Evolutionary conservation across 1,284 basidiomycete genomes (phyloP).

Genomic region (Ganoderma leucocontextum): DNA sequence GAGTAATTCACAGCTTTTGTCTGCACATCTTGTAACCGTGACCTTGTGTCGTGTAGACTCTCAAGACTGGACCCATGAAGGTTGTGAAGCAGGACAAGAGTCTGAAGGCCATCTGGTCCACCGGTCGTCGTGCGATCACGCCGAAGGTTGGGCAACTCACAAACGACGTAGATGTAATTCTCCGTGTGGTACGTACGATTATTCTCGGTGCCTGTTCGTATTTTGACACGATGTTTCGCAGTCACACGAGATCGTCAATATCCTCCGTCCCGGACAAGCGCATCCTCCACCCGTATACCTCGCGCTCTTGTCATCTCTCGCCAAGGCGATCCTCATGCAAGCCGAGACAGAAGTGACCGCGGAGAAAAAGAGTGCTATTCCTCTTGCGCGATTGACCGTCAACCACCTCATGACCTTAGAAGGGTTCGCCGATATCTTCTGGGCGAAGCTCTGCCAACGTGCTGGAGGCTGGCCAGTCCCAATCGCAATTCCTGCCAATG

Average conservation of each 20-base stretch:
- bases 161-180: conserved; percentile 76
- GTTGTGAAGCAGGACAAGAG: conserved; percentile 72
- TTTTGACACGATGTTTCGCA: conserved; percentile 42
- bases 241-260: conserved; percentile 70
- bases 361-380: conserved; percentile 85
- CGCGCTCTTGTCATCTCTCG: conserved; percentile 86
- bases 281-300: conserved; percentile 65
- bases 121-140: conserved; percentile 84
- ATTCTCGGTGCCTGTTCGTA: conserved; percentile 11
- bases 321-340: conserved; percentile 91
- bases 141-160: conserved; percentile 94
- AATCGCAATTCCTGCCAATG: conserved; percentile 54
- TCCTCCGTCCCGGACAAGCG: conserved; percentile 51
- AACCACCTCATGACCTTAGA: conserved; percentile 70
- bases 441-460: conserved; percentile 85
- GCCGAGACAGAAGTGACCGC: conserved; percentile 95
- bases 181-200: conserved; percentile 67
- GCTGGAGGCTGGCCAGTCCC: conserved; percentile 78
- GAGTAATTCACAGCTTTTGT: conserved; percentile 29
- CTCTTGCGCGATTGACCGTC: conserved; percentile 81
- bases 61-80: conserved; percentile 83
- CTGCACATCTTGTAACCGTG: conserved; percentile 5
- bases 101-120: conserved; percentile 64
- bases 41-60: conserved; percentile 48
- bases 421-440: conserved; percentile 80